Evolutionary conservation across 2,329 filamentous ascomycete species (phyloP), one percentile per base, ranked within the genome.

Genomic region (Paraphaeosphaeria minitans): DNA sequence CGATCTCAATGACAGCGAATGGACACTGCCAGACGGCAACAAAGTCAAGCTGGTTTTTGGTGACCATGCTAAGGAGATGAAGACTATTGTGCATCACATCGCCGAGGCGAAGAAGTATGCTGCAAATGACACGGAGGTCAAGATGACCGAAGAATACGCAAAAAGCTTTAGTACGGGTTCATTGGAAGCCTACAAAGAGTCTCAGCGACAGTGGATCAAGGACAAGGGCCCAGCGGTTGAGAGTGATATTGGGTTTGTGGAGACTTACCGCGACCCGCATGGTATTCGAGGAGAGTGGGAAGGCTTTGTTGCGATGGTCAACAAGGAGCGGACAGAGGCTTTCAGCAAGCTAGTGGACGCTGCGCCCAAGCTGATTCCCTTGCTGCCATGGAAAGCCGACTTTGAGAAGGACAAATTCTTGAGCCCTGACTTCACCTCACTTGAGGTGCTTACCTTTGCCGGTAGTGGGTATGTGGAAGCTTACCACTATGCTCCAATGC

Each of bases 331-430:
- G 21, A 99, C 94, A 1, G 86, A 85, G 58, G 92, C 93, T 1
- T 98, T 98, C 72, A 90, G 89, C 8, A 89, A 90, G 66, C 85
- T 98, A 1, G 95, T 98, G 4, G 84, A 88, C 21, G 88, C 88
- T 27, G 93, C 95, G 0, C 90, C 93, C 12, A 82, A 82, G 47
- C 88, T 97, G 73, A 97, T 99, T 53, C 92, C 93, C 7, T 87
- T 96, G 62, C 81, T 99, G 14, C 95, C 95, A 0, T 99, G 95
- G 95, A 81, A 83, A 37, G 85, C 86, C 48, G 90, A 92, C 0
- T 99, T 98, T 66, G 95, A 99, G 75, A 98, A 98, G 78, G 93
- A 97, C 81, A 93, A 90, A 71, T 99, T 99, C 78, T 79, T 96
- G 37, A 94, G 92, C 53, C 95, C 95, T 0, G 95, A 99, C 75